Evolutionary conservation across 2,329 filamentous ascomycete genomes (phyloP).

Genomic region (Chalara sp.): DNA sequence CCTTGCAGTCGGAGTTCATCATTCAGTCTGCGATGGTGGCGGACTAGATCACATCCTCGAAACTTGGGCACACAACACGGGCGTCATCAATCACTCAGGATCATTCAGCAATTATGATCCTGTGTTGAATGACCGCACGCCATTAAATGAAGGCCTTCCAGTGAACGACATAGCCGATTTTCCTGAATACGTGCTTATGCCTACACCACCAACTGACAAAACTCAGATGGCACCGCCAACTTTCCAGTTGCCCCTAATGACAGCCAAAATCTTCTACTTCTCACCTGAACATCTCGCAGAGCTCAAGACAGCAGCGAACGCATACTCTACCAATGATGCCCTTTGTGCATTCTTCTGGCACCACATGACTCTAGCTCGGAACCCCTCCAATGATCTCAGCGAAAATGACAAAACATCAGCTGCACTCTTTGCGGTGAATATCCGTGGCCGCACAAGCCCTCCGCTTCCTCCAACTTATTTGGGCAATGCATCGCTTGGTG

Average conservation of each 20-base stretch:
- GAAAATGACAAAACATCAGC: slow-evolving; percentile 14
- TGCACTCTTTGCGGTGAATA: slow-evolving; percentile 43
- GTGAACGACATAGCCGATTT: slow-evolving; percentile 27
- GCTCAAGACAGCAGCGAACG: slow-evolving; percentile 34
- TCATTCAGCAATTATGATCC: slow-evolving; percentile 37
- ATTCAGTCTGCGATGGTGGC: slow-evolving; percentile 43
- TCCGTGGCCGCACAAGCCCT: slow-evolving; percentile 32
- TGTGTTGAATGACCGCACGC: slow-evolving; percentile 34
- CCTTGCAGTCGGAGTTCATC: slow-evolving; percentile 41
- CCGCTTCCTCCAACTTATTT: slow-evolving; percentile 37
- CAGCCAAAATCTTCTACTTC: slow-evolving; percentile 42
- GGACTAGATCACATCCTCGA: slow-evolving; percentile 34
- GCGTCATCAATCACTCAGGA: slow-evolving; percentile 37
- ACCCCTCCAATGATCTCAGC: background rate
- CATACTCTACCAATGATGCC: slow-evolving; percentile 47
- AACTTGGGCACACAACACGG: slow-evolving; percentile 40
- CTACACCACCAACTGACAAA: background rate
- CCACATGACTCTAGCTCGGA: slow-evolving; percentile 29
- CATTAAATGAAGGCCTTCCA: slow-evolving; percentile 29
- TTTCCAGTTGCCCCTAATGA: slow-evolving; percentile 19
- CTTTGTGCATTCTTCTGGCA: slow-evolving; percentile 46
- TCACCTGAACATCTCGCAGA: slow-evolving; percentile 26
- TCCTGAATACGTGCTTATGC: slow-evolving; percentile 7
- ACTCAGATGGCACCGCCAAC: slow-evolving; percentile 8
- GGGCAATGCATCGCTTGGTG: slow-evolving; percentile 34